Evolutionary conservation across 768 basidiomycete genomes (phyloP), one percentile per base, ranked within the genome.

Genomic region (Naganishia vaughanmartiniae): DNA sequence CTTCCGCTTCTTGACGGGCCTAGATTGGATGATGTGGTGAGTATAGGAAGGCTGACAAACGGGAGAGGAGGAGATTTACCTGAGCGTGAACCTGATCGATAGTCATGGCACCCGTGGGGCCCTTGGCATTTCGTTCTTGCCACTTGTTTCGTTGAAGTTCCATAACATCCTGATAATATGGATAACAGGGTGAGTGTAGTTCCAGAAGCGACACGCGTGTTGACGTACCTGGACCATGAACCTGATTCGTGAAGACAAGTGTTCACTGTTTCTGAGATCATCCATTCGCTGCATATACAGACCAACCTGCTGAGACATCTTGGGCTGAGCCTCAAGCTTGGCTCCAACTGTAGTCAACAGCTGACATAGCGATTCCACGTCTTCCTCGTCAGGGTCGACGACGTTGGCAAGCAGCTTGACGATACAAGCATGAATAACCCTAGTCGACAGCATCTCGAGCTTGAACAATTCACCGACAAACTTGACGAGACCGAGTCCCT

Each of bases 401-500:
- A 95, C 89, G 79, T 99, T 97, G 67, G 89, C 87, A 15, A 98
- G 85, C 15, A 97, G 86, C 83, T 95, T 93, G 87, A 93, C 92
- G 79, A 97, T 89, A 85, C 95, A 99, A 82, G 93, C 91, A 84
- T 93, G 91, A 91, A 98, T 99, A 83, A 98, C 95, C 75, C 92
- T 89, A 83, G 93, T 92, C 57, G 93, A 93, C 67, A 98, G 84
- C 93, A 97, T 96, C 83, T 92, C 90, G n/a, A 99, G 85, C 84
- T 97, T 97, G 89, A 93, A 99, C 67, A 98, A 84, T 83, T 99
- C 95, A 73, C 95, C 94, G 73, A 98, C 97, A 84, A 99, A 94
- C 82, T 91, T 92, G 84, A 97, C 93, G 75, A 99, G 86, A 84
- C 95, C 93, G 15, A 97, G 89, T 81, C 95, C 94, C 73, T 92